phyloP scores from a whole-genome alignment of 2,329 filamentous ascomycete species.

The Falciphora oryzae region DNA sequence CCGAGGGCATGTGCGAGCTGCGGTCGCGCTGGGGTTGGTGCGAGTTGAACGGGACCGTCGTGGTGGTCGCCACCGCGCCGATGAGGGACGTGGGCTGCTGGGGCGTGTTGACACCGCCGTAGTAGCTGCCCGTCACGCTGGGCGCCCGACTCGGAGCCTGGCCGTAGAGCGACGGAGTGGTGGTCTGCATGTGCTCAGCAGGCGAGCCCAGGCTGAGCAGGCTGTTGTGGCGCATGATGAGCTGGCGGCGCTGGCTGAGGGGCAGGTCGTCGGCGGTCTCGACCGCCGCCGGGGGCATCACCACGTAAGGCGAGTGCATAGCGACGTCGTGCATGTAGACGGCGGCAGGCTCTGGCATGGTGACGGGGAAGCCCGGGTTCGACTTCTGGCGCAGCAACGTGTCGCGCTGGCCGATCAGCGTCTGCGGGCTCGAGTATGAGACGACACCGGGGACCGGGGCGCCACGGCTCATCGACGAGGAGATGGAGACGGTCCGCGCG shows the following conservation, averaged over 20 bases:
- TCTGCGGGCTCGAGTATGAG: slow-evolving; percentile 47
- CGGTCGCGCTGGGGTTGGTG: slow-evolving; percentile 48
- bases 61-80: slow-evolving; percentile 23
- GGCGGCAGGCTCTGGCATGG: slow-evolving; percentile 13
- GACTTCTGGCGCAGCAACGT: slow-evolving; percentile 48
- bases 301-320: background rate
- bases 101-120: background rate
- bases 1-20: slow-evolving; percentile 29
- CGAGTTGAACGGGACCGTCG: slow-evolving; percentile 41
- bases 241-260: slow-evolving; percentile 58
- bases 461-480: slow-evolving; percentile 16
- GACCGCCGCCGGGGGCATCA: slow-evolving; percentile 6
- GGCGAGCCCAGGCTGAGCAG: slow-evolving; percentile 23
- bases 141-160: slow-evolving; percentile 8
- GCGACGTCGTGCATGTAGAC: background rate
- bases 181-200: background rate
- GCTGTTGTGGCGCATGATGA: slow-evolving; percentile 55
- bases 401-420: slow-evolving; percentile 50
- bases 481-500: slow-evolving; percentile 17
- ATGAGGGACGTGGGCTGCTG: slow-evolving; percentile 1
- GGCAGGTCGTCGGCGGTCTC: slow-evolving; percentile 62
- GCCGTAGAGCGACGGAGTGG: slow-evolving; percentile 12
- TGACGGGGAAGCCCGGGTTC: slow-evolving; percentile 12
- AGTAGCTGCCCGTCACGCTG: background rate
- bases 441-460: slow-evolving; percentile 37